Evolutionary conservation across 257 asterid genomes (phyloP).

Genomic region (Solanum microdontum): DNA sequence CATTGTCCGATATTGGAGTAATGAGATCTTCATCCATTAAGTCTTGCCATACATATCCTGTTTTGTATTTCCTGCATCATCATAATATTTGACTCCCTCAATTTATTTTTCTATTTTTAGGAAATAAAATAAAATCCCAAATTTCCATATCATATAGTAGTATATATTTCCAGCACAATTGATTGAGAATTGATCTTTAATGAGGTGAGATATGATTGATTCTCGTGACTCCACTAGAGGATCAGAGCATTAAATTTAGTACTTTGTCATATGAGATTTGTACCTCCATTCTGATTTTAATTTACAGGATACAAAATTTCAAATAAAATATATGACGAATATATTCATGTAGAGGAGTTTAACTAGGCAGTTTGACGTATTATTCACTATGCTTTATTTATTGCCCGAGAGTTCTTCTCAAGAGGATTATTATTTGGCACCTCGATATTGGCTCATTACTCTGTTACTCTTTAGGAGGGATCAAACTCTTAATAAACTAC

Average conservation of each 20-base stretch:
- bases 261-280: not conserved
- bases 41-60: slow-evolving; percentile 91
- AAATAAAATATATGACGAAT: not conserved
- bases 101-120: not conserved
- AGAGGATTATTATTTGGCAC: not conserved
- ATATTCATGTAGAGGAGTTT: not conserved
- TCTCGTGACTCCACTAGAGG: not conserved
- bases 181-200: not conserved
- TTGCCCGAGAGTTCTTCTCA: not conserved
- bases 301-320: not conserved
- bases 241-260: not conserved
- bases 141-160: not conserved
- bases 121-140: not conserved
- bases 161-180: not conserved
- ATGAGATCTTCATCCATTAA: slow-evolving; percentile 86
- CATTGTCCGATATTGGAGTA: slow-evolving; percentile 82
- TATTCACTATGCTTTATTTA: too few relatives aligned
- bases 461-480: not conserved
- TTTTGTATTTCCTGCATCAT: slow-evolving; percentile 54
- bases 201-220: not conserved
- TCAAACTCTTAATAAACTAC: not conserved
- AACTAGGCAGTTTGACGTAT: not conserved
- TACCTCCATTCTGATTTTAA: not conserved
- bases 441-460: not conserved
- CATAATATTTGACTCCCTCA: not conserved